These are phyloP conservation scores for Candida caryicola DNA, from an alignment of 805 yeast genomes.

Conservation along the genomic window DNA sequence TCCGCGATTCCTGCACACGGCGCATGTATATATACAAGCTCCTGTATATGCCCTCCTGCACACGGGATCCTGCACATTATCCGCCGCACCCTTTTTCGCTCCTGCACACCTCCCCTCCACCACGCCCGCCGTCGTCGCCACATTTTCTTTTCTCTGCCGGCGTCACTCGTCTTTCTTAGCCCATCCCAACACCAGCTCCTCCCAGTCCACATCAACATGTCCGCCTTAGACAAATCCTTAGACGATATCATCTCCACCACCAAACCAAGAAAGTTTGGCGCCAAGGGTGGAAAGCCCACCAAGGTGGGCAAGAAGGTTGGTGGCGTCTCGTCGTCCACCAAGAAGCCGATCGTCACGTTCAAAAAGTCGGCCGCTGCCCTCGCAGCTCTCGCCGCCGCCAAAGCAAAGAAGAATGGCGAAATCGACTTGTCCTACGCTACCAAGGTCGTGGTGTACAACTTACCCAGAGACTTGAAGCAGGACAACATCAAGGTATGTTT, in stretches of 20 bases:
- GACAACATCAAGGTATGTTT: conserved; percentile 83
- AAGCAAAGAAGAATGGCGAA: conserved; percentile 15
- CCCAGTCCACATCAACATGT: conserved; percentile 43
- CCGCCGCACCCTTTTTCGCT: too few species aligned
- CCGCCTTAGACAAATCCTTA: conserved; percentile 86
- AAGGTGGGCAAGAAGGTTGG: conserved; percentile 39
- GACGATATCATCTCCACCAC: conserved; percentile 86
- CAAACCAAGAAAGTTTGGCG: conserved; percentile 21
- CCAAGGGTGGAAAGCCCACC: conserved; percentile 25
- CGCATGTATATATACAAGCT: too few species aligned
- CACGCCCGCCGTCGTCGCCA: conserved; percentile 1
- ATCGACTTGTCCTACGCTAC: conserved; percentile 58
- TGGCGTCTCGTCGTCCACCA: conserved; percentile 14
- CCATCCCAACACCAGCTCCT: too few species aligned
- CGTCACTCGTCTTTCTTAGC: too few species aligned
- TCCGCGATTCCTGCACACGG: too few species aligned
- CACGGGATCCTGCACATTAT: too few species aligned
- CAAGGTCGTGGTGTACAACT: conserved; percentile 80
- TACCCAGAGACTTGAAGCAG: conserved; percentile 81
- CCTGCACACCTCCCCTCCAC: too few species aligned
- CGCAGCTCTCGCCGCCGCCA: conserved; percentile 18
- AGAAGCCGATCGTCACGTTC: conserved; percentile 24
- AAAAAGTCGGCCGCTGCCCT: conserved; percentile 27
- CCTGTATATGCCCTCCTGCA: too few species aligned
- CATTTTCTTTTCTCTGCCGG: neutral